Conservation (phyloP, 257 asterid species). For the Primulina tabacum region DNA sequence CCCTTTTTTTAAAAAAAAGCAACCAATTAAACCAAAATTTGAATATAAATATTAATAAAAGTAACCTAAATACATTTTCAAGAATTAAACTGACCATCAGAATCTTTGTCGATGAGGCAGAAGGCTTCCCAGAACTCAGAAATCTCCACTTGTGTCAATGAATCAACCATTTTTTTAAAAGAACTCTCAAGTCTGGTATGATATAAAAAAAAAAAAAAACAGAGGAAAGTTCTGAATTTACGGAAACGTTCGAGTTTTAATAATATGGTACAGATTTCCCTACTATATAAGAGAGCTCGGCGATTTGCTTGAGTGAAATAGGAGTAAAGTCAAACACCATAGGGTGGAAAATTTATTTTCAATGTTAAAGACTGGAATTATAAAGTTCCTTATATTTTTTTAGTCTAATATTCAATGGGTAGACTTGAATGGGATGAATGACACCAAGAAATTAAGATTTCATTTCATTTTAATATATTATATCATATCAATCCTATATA, state of each 20-base stretch:
- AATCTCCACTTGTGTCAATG: neutral
- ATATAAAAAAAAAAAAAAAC: too few species aligned
- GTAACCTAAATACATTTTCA: too few species aligned
- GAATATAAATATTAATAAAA: too few species aligned
- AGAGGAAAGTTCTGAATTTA: neutral
- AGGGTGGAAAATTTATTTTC: neutral
- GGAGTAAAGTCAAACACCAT: neutral
- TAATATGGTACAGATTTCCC: too few species aligned
- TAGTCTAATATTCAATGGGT: neutral
- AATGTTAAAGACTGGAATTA: neutral
- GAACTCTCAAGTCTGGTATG: neutral
- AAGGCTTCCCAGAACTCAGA: neutral
- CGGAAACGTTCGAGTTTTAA: neutral
- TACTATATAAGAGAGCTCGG: neutral
- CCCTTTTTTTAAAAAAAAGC: slow-evolving; percentile 30
- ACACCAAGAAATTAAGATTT: neutral
- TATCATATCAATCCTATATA: too few species aligned
- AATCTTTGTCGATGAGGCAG: neutral
- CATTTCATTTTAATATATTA: too few species aligned
- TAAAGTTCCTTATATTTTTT: neutral
- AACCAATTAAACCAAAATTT: neutral
- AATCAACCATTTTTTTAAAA: neutral
- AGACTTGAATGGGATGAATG: neutral
- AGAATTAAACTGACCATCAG: neutral
- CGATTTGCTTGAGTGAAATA: neutral